Evolutionary conservation across 805 yeast genomes (phyloP), one percentile per base, ranked within the genome.

Genomic region (Metschnikowia orientalis): DNA sequence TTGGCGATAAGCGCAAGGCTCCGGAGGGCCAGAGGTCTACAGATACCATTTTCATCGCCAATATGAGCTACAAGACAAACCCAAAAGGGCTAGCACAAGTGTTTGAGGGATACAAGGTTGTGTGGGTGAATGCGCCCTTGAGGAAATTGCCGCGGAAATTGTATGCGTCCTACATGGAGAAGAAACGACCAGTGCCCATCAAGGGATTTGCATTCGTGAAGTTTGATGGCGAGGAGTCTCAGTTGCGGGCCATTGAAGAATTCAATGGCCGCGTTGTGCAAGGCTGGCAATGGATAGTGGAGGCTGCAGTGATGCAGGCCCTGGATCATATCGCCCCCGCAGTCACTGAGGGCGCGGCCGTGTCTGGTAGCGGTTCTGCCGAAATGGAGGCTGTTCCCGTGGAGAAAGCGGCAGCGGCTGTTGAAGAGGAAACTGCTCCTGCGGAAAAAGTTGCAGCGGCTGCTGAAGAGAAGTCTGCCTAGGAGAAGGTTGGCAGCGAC

Each of bases 301-400:
- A 79, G 44, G 72, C 80, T 47, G 95, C 95, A 13, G 72, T 83
- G 42, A 85, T 80, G 49, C 65, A 79, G 8, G 63, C 69, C n/a
- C n/a, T n/a, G n/a, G n/a, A n/a, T n/a, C n/a, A n/a, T n/a, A n/a
- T n/a, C n/a, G n/a, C n/a, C n/a, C n/a, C n/a, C n/a, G n/a, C n/a
- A n/a, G n/a, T n/a, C n/a, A n/a, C n/a, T n/a, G n/a, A n/a, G n/a
- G n/a, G n/a, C n/a, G n/a, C n/a, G n/a, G n/a, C n/a, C n/a, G n/a
- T n/a, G n/a, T n/a, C n/a, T n/a, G n/a, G n/a, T n/a, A n/a, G n/a
- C n/a, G n/a, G n/a, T n/a, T n/a, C n/a, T n/a, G n/a, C n/a, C n/a
- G n/a, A n/a, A n/a, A n/a, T n/a, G n/a, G n/a, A n/a, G n/a, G n/a
- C n/a, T n/a, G n/a, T n/a, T n/a, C n/a, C n/a, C n/a, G n/a, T n/a